Conservation (phyloP, 2,329 filamentous ascomycete genomes). For the Aspergillus neotritici region DNA sequence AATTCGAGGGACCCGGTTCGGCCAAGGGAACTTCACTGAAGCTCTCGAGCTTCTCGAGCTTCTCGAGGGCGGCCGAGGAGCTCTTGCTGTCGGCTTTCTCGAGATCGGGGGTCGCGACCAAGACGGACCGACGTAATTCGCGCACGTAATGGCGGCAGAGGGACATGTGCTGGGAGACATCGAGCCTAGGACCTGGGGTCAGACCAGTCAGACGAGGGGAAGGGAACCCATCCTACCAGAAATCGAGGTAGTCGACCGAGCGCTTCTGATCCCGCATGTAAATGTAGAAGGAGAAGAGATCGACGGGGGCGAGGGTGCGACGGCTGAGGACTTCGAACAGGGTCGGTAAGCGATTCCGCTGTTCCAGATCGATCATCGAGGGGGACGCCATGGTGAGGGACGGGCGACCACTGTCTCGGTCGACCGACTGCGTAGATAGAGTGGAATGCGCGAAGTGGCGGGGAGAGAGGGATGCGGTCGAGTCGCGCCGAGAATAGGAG, state of each 20-base stretch:
- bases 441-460: background rate
- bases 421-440: background rate
- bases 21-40: slow-evolving; percentile 54
- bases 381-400: slow-evolving; percentile 25
- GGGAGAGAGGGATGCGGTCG: background rate
- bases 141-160: slow-evolving; percentile 93
- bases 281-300: slow-evolving; percentile 98
- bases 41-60: slow-evolving; percentile 63
- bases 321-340: slow-evolving; percentile 94
- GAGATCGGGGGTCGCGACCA: slow-evolving; percentile 85
- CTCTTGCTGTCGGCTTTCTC: slow-evolving; percentile 76
- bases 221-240: slow-evolving; percentile 63
- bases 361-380: slow-evolving; percentile 35
- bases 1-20: slow-evolving; percentile 49
- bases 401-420: background rate
- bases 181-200: slow-evolving; percentile 61
- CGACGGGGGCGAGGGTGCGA: slow-evolving; percentile 88
- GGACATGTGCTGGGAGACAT: slow-evolving; percentile 98
- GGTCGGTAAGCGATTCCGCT: slow-evolving; percentile 81
- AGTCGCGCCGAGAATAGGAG: slow-evolving; percentile 1
- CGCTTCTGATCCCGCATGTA: slow-evolving; percentile 99
- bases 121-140: slow-evolving; percentile 84
- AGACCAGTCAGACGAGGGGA: background rate
- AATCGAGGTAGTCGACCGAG: slow-evolving; percentile 96
- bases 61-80: slow-evolving; percentile 74